Percentiles rank a stretch among this genome's conserved stretches.
Evolutionary conservation across 2,329 filamentous ascomycete genomes (phyloP).

Genomic region (Podosphaera xanthii): DNA sequence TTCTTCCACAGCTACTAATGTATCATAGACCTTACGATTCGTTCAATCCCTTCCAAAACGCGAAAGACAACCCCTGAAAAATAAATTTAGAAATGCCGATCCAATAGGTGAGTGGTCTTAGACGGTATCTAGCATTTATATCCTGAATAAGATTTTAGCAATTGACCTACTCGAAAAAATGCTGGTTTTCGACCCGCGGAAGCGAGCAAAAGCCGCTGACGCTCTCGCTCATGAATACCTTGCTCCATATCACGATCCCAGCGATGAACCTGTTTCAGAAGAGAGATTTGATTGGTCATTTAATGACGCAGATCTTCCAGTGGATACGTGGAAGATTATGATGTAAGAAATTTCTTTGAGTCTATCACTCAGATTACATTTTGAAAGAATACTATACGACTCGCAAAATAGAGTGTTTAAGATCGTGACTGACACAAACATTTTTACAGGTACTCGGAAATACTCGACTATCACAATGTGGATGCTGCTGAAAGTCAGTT

Average conservation of each 20-base stretch:
- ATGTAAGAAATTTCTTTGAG: constrained; percentile 42
- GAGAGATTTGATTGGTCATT: constrained; percentile 99
- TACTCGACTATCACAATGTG: constrained; percentile 94
- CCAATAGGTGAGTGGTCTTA: constrained; percentile 34
- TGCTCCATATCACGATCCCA: constrained; percentile 88
- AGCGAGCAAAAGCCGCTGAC: constrained; percentile 68
- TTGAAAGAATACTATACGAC: constrained; percentile 4
- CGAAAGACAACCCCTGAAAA: constrained; percentile 61
- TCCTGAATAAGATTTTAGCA: constrained; percentile 27
- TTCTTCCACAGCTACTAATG: constrained; percentile 11
- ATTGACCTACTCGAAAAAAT: constrained; percentile 88
- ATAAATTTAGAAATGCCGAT: constrained; percentile 94
- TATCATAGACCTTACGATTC: constrained; percentile 63
- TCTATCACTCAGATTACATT: constrained; percentile 8
- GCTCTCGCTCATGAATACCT: constrained; percentile 85
- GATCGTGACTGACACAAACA: constrained; percentile 15
- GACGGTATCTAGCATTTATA: background rate
- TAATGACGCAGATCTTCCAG: constrained; percentile 89
- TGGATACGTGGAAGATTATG: constrained; percentile 99
- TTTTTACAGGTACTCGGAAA: constrained; percentile 73
- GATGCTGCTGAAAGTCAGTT: constrained; percentile 18
- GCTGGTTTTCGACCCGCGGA: constrained; percentile 97
- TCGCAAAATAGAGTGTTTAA: constrained; percentile 2
- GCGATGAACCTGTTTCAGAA: constrained; percentile 81
- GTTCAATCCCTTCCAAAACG: constrained; percentile 93